Evolutionary conservation across 116 monocot genomes (phyloP), one percentile per base, ranked within the genome.

Genomic region (Cymodocea nodosa): DNA sequence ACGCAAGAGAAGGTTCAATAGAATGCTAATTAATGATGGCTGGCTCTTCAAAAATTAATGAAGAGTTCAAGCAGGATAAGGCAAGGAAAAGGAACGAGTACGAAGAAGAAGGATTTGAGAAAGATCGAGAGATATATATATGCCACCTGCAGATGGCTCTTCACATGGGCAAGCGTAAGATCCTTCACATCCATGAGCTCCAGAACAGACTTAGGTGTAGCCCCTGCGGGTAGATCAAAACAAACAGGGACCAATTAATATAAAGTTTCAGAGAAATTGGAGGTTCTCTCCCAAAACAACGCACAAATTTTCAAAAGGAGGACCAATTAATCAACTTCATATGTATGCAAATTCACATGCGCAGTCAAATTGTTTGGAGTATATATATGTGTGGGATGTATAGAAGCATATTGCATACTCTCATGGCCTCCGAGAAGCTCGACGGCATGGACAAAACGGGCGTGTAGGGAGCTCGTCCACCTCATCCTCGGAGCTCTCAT

Each of bases 131-230:
- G 52, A 30, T 30, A 30, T 30, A 1, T 15, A n/a, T 35, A 62
- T 37, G 14, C 18, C 76, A 93, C 93, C 83, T 93, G 93, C 53
- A 93, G 75, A 64, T 93, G 93, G 63, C 83, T 83, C 81, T 93
- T 93, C 48, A 93, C 93, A 72, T 93, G 93, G 49, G 93, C 85
- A 40, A 93, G 74, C 6, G 93, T 88, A 53, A 93, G 88, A 78
- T 93, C 93, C 61, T 88, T 93, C 39, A 88, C 88, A 80, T 93
- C 93, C 93, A 93, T 93, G 34, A 93, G 93, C 78, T 93, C 93
- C 13, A 93, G 79, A 60, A 93, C 93, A 14, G 88, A 83, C 73
- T 93, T 93, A 16, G 93, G 93, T 24, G 93, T 93, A 35, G 93
- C 93, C 66, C 93, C 93, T 92, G 68, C 37, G 3, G 30, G 30